Evolutionary conservation across 257 asterid species (phyloP), one percentile per base, ranked within the genome.

Genomic region (Echium plantagineum): DNA sequence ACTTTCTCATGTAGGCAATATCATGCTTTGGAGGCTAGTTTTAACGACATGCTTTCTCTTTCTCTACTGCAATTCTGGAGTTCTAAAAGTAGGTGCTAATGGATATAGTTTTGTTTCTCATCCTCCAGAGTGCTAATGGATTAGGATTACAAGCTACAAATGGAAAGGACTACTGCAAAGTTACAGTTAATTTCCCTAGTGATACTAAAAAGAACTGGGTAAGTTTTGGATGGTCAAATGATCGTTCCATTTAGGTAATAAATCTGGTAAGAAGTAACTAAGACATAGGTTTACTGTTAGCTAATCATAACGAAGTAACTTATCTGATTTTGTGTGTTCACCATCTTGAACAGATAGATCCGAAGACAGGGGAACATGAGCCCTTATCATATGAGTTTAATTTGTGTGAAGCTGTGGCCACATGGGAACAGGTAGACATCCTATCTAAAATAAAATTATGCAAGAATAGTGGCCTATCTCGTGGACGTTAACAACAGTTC

Each of bases 321-420:
- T 19, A 57, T n/a, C 42, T 49, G 42, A 7, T 38, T 6, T 30
- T 52, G 51, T 21, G 52, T 69, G 28, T 63, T 42, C 63, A 48
- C 24, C 62, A 64, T 46, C 51, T 57, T 42, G 53, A 75, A 75
- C 89, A 93, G 99, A 89, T 79, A 83, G 96, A 93, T 80, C 97
- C 94, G 47, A 86, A 86, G 80, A 82, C 99, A 55, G 97, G 96
- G 78, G 80, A 86, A 73, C 90, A 81, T 64, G 99, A 93, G 78
- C 94, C 94, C 59, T 62, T 93, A 73, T 74, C 86, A 46, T 93
- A 68, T 73, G 78, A 68, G 26, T 78, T 82, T 61, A 79, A 89
- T 68, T 83, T 93, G 48, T 93, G 99, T 69, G 99, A 93, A 78
- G 99, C 99, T 64, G 90, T 93, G 63, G 94, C 99, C 66, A 84